phyloP scores from a whole-genome alignment of 2,329 filamentous ascomycete species.

The Trichoderma lentiforme region DNA sequence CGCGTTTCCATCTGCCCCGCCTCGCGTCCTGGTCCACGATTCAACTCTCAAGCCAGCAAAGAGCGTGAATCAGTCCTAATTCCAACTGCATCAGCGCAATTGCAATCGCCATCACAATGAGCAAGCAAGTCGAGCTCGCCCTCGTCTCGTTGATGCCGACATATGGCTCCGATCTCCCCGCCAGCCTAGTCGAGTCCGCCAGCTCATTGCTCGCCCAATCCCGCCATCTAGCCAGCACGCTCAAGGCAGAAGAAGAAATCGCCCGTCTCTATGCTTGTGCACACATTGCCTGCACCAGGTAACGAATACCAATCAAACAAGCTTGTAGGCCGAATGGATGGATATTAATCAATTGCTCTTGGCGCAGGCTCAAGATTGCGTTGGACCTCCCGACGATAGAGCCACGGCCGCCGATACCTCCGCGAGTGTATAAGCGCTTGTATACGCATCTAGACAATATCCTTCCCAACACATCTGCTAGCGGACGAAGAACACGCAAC shows the following conservation, averaged over 20 bases:
- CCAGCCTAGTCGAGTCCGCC: conserved; percentile 67
- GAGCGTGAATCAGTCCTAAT: neutral
- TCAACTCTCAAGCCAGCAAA: neutral
- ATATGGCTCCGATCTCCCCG: conserved; percentile 63
- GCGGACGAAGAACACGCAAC: conserved; percentile 35
- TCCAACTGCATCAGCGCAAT: neutral
- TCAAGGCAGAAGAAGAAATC: conserved; percentile 85
- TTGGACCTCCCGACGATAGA: conserved; percentile 76
- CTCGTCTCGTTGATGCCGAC: conserved; percentile 73
- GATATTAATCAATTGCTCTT: neutral
- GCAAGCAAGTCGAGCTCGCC: conserved; percentile 68
- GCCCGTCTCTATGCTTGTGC: conserved; percentile 81
- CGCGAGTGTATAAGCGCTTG: conserved; percentile 78
- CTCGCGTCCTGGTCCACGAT: neutral
- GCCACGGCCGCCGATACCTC: conserved; percentile 72
- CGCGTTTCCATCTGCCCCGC: conserved; percentile 12
- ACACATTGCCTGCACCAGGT: conserved; percentile 87
- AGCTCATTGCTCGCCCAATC: conserved; percentile 76
- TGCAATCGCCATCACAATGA: conserved; percentile 53
- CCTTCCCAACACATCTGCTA: conserved; percentile 47
- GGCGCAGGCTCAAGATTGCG: conserved; percentile 64
- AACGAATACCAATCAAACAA: conserved; percentile 12
- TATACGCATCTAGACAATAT: conserved; percentile 76
- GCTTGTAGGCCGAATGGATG: neutral
- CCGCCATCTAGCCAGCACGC: conserved; percentile 67